These are phyloP conservation scores for Nicotiana paniculata DNA, from an alignment of 257 asterid species.

Conservation along the genomic window DNA sequence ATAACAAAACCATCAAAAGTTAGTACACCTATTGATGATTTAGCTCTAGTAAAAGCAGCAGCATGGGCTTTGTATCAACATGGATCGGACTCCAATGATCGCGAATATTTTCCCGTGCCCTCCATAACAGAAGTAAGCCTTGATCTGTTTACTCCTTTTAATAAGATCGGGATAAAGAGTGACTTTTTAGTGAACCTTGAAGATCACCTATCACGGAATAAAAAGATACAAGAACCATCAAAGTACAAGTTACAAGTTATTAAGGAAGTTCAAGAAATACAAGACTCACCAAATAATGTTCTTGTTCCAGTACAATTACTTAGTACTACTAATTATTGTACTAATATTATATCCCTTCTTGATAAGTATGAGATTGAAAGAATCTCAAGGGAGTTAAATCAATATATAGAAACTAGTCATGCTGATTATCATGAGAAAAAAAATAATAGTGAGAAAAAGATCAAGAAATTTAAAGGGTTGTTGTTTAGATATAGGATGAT, in stretches of 20 bases:
- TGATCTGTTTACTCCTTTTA: background rate
- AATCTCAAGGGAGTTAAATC: slow-evolving; percentile 47
- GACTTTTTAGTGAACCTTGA: too few relatives aligned
- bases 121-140: background rate
- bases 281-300: background rate
- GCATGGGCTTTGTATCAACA: slow-evolving; percentile 59
- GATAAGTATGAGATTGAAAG: slow-evolving; percentile 55
- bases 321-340: background rate
- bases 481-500: background rate
- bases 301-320: background rate
- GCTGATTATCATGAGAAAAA: background rate
- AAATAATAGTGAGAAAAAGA: background rate
- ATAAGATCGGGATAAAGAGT: too few relatives aligned
- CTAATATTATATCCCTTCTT: slow-evolving; percentile 39
- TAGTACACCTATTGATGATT: slow-evolving; percentile 24
- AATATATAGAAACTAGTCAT: slow-evolving; percentile 34
- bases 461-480: background rate
- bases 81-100: slow-evolving; percentile 34
- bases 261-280: slow-evolving; percentile 1
- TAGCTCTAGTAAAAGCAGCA: slow-evolving; percentile 39
- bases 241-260: slow-evolving; percentile 54
- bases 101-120: too few relatives aligned
- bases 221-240: slow-evolving; percentile 31
- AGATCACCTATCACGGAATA: background rate
- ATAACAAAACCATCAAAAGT: slow-evolving; percentile 16